Evolutionary conservation across 2,329 filamentous ascomycete genomes (phyloP).

Genomic region (Neonectria neomacrospora): DNA sequence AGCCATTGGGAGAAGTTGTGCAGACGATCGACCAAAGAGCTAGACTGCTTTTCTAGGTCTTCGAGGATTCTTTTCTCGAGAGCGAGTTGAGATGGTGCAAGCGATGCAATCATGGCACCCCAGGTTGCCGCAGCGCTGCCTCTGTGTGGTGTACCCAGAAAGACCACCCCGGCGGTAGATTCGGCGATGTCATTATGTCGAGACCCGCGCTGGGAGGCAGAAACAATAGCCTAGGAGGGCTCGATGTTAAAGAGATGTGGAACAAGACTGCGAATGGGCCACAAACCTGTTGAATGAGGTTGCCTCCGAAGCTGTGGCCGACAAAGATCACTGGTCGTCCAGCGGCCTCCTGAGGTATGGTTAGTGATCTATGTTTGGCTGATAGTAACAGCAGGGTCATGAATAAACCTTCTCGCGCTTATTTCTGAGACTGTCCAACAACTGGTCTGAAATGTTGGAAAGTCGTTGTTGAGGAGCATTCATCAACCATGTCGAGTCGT

Average conservation of each 20-base stretch:
- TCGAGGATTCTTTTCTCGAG: not conserved
- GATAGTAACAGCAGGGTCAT: not conserved
- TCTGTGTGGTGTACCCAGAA: not conserved
- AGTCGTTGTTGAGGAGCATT: constrained; percentile 1
- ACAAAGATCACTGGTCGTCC: not conserved
- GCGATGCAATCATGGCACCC: not conserved
- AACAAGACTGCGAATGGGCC: not conserved
- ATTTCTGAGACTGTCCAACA: not conserved
- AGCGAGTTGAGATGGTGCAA: not conserved
- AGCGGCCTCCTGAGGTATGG: not conserved
- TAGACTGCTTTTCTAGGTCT: not conserved
- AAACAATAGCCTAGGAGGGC: not conserved
- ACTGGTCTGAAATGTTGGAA: constrained; percentile 1
- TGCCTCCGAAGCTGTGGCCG: not conserved
- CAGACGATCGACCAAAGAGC: not conserved
- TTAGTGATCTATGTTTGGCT: not conserved
- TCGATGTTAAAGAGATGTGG: not conserved
- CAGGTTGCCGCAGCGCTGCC: not conserved
- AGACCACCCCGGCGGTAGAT: not conserved
- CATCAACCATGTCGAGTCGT: not conserved
- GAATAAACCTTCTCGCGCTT: not conserved
- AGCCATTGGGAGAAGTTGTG: constrained; percentile 1
- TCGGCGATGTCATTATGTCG: not conserved
- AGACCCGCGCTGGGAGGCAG: not conserved
- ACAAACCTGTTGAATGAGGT: constrained; percentile 2